Evolutionary conservation across 306 rosid genomes (phyloP), one percentile per base, ranked within the genome.

Genomic region (Inga laurina): DNA sequence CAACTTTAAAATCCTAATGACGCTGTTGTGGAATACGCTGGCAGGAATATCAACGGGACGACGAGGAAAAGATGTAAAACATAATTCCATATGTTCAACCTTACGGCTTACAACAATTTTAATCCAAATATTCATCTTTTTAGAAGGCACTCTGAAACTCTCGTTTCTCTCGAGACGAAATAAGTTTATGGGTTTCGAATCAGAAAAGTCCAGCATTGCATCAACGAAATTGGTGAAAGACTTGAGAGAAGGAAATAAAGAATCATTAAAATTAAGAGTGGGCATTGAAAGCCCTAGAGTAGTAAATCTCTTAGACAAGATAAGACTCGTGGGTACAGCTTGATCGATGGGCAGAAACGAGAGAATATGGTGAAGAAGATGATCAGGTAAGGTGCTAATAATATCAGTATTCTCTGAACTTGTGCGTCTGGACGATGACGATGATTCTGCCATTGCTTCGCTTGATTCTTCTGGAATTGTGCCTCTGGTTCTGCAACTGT

Each of bases 301-400:
- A 0, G 6, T 73, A 88, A 85, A 88, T 9, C 76, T 71, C 45
- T 67, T 82, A 2, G 86, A 87, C 27, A 84, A 81, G 43, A 82
- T 6, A 14, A 48, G 16, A 30, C 81, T 75, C 13, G 85, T 84
- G 16, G 73, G 35, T 3, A 69, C 75, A 2, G 73, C 81, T 5
- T 57, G 11, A 45, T 78, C 69, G 18, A 76, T 73, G 3, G 87
- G 61, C 2, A 67, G 46, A 24, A 67, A 35, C 16, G 73, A 67
- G 0, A 67, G 24, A 2, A 67, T 67, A 8, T 67, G 82, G 65
- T 18, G 39, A 12, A 81, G 71, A 15, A 82, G 0, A 0, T n/a
- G 14, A 7, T 79, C 84, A 0, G 84, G 80, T 16, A 85, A 64
- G 7, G 5, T 0, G 39, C 84, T 74, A 24, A 84, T 82, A 69